Conservation (phyloP, 2,329 filamentous ascomycete species). For the Pseudopyrenochaeta lycopersici region DNA sequence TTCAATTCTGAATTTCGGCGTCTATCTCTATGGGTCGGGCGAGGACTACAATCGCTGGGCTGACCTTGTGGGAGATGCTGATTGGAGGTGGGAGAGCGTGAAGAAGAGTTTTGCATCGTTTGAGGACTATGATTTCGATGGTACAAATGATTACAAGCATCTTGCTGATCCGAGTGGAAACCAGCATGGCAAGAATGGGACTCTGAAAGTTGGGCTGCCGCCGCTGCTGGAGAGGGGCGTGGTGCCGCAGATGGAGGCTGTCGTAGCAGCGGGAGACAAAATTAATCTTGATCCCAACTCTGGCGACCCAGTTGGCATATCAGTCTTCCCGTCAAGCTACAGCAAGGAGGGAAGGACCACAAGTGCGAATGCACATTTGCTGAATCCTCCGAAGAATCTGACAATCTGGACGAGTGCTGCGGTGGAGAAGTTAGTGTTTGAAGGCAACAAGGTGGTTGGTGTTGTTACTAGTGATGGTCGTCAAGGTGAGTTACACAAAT, state of each 20-base stretch:
- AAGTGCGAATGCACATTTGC: slow-evolving; percentile 46
- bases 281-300: slow-evolving; percentile 64
- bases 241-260: slow-evolving; percentile 62
- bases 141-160: slow-evolving; percentile 47
- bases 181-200: slow-evolving; percentile 58
- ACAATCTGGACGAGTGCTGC: slow-evolving; percentile 60
- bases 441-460: slow-evolving; percentile 38
- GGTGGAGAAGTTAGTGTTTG: slow-evolving; percentile 49
- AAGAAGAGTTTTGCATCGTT: slow-evolving; percentile 61
- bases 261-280: slow-evolving; percentile 63
- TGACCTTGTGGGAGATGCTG: slow-evolving; percentile 62
- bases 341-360: slow-evolving; percentile 43
- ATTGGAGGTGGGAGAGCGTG: slow-evolving; percentile 64
- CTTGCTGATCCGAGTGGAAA: slow-evolving; percentile 57
- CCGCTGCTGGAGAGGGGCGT: slow-evolving; percentile 67
- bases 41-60: slow-evolving; percentile 73
- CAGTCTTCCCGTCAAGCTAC: slow-evolving; percentile 48
- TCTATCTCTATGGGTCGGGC: slow-evolving; percentile 57
- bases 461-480: slow-evolving; percentile 39
- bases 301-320: slow-evolving; percentile 41
- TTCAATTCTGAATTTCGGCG: slow-evolving; percentile 56
- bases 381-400: slow-evolving; percentile 60
- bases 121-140: slow-evolving; percentile 61
- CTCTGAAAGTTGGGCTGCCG: slow-evolving; percentile 49
- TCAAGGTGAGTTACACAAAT: slow-evolving; percentile 33